Percentiles rank a stretch among this genome's conserved stretches.
phyloP scores from a whole-genome alignment of 257 asterid genomes.

The Gentiana straminea region DNA sequence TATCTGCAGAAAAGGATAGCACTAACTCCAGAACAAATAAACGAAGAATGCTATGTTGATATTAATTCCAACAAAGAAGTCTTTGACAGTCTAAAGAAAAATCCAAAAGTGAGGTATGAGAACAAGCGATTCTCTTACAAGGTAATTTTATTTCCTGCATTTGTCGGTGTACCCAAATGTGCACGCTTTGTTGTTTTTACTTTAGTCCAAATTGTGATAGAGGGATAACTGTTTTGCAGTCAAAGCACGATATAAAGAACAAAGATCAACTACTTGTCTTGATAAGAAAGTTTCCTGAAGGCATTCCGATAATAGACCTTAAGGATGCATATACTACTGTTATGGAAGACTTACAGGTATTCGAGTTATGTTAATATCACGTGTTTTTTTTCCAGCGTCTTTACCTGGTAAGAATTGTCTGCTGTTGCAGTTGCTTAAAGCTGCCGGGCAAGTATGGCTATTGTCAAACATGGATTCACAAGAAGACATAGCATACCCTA shows the following conservation, averaged over 20 bases:
- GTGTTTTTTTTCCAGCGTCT: too few relatives aligned
- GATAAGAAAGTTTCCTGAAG: conserved; percentile 50
- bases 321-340: conserved; percentile 74
- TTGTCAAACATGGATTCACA: conserved; percentile 7
- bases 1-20: not conserved
- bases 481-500: conserved; percentile 9
- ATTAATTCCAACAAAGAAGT: conserved; percentile 5
- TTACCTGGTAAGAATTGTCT: not conserved
- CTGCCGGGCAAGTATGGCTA: conserved; percentile 10
- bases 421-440: conserved; percentile 4
- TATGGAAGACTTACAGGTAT: conserved; percentile 84
- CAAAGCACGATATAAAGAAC: conserved; percentile 59
- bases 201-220: not conserved
- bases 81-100: conserved; percentile 6
- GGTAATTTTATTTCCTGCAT: not conserved
- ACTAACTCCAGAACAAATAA: conserved; percentile 9
- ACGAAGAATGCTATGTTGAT: conserved; percentile 11
- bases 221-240: conserved; percentile 21
- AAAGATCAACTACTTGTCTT: conserved; percentile 52
- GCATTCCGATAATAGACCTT: conserved; percentile 73
- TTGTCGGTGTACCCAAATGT: not conserved
- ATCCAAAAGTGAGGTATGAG: conserved; percentile 5
- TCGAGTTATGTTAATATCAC: not conserved
- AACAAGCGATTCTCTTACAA: conserved; percentile 7
- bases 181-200: not conserved